Conservation (phyloP, 164 flowering plant genomes). For the Tetracentron sinense region DNA sequence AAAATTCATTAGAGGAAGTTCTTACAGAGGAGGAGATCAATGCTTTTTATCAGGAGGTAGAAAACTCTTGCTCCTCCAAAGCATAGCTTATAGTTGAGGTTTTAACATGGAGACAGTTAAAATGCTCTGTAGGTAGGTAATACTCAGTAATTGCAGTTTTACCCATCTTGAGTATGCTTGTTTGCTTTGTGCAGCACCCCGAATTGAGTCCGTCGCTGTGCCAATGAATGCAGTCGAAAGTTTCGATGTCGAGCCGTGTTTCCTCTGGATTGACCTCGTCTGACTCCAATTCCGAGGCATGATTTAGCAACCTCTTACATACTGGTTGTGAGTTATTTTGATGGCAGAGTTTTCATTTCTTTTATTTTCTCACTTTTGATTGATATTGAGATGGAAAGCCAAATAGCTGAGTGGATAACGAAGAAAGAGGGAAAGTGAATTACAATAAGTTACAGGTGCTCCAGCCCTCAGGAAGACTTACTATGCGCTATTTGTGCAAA, state of each 20-base stretch:
- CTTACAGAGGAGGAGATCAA: constrained; percentile 89
- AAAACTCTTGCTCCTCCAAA: not conserved
- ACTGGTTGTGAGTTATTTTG: constrained; percentile 19
- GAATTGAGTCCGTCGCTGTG: constrained; percentile 34
- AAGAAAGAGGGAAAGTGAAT: constrained; percentile 19
- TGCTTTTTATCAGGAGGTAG: constrained; percentile 41
- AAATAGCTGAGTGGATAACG: constrained; percentile 24
- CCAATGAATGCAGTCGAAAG: constrained; percentile 32
- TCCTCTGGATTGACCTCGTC: constrained; percentile 42
- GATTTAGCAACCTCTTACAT: constrained; percentile 16
- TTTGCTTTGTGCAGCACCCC: constrained; percentile 44
- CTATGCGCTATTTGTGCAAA: constrained; percentile 5
- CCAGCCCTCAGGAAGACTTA: constrained; percentile 9
- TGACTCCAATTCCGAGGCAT: constrained; percentile 39
- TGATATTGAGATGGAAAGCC: constrained; percentile 21
- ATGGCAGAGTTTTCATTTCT: constrained; percentile 30
- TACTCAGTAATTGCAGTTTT: not conserved
- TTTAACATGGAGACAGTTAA: not conserved
- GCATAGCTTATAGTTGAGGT: not conserved
- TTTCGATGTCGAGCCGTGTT: constrained; percentile 17
- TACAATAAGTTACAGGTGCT: constrained; percentile 41
- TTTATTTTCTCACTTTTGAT: constrained; percentile 9
- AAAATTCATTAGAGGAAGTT: constrained; percentile 63
- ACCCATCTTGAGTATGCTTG: not conserved
- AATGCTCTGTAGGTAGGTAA: not conserved